Evolutionary conservation across 1,284 basidiomycete species (phyloP).

Genomic region (Naganishia albida): DNA sequence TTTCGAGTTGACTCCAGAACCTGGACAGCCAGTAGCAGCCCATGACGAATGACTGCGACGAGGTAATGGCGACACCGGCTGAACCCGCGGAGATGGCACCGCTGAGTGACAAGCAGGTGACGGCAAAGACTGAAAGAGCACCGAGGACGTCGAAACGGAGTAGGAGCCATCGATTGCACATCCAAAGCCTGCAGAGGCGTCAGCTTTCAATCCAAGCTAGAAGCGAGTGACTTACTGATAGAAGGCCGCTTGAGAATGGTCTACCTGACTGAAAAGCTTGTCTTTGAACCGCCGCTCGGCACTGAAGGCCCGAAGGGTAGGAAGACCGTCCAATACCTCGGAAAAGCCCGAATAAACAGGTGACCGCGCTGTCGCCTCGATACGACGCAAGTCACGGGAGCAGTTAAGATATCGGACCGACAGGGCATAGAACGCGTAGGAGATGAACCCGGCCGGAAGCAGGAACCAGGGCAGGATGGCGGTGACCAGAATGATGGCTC

Average conservation of each 20-base stretch:
- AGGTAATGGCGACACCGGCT: slow-evolving; percentile 81
- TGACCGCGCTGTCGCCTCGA: slow-evolving; percentile 60
- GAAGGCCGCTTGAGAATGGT: slow-evolving; percentile 59
- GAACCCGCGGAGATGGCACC: slow-evolving; percentile 69
- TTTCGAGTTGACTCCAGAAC: slow-evolving; percentile 54
- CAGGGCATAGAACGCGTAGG: slow-evolving; percentile 63
- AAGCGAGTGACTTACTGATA: slow-evolving; percentile 44
- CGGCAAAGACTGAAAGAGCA: slow-evolving; percentile 70
- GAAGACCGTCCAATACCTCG: slow-evolving; percentile 73
- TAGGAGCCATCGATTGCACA: slow-evolving; percentile 46
- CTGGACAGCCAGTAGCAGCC: slow-evolving; percentile 51
- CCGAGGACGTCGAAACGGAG: slow-evolving; percentile 76
- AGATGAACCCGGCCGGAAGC: slow-evolving; percentile 66
- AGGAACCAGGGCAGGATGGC: slow-evolving; percentile 72
- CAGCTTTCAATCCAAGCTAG: slow-evolving; percentile 14
- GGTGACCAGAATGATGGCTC: slow-evolving; percentile 64
- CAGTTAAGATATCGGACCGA: slow-evolving; percentile 74
- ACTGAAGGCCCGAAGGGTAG: slow-evolving; percentile 86
- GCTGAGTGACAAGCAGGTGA: slow-evolving; percentile 72
- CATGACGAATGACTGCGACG: slow-evolving; percentile 39
- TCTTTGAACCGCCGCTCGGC: slow-evolving; percentile 78
- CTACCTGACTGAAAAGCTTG: slow-evolving; percentile 67
- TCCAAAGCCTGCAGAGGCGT: slow-evolving; percentile 50
- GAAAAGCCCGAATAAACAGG: slow-evolving; percentile 62
- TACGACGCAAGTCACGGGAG: slow-evolving; percentile 71